A percentile compares a stretch with the other conserved stretches of the same genome.
Conservation (phyloP, 225 moss, liverwort and hornwort species). For the Straminergon stramineum region DNA sequence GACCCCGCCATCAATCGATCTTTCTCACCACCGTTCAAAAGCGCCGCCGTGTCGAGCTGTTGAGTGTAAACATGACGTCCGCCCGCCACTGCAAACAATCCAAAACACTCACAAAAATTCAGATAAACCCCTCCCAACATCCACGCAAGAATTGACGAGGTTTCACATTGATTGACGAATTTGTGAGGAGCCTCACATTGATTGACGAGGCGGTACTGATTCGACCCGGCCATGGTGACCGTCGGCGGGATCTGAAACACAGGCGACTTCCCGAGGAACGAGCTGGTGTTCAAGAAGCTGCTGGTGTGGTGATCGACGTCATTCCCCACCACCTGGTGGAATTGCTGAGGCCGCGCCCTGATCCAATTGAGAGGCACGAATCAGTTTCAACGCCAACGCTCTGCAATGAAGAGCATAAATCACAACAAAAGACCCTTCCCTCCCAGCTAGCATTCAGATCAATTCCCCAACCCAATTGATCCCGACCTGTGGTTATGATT, state of each 20-base stretch:
- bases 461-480: neutral
- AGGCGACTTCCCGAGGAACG: slow-evolving; percentile 42
- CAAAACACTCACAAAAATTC: neutral
- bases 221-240: slow-evolving; percentile 30
- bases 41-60: slow-evolving; percentile 18
- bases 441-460: neutral
- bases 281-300: slow-evolving; percentile 28
- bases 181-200: neutral
- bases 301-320: slow-evolving; percentile 34
- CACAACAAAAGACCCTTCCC: neutral
- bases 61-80: slow-evolving; percentile 32
- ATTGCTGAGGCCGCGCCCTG: slow-evolving; percentile 41
- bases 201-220: slow-evolving; percentile 53
- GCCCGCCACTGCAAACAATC: slow-evolving; percentile 35
- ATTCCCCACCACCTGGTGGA: slow-evolving; percentile 22
- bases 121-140: neutral
- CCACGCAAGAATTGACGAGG: neutral
- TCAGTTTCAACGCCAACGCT: neutral
- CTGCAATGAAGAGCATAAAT: neutral
- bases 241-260: slow-evolving; percentile 54
- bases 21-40: slow-evolving; percentile 36
- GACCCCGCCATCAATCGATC: slow-evolving; percentile 26
- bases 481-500: slow-evolving; percentile 40
- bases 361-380: slow-evolving; percentile 12
- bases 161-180: neutral